Evolutionary conservation across 2,329 filamentous ascomycete genomes (phyloP).

Genomic region (Claviceps humidiphila): DNA sequence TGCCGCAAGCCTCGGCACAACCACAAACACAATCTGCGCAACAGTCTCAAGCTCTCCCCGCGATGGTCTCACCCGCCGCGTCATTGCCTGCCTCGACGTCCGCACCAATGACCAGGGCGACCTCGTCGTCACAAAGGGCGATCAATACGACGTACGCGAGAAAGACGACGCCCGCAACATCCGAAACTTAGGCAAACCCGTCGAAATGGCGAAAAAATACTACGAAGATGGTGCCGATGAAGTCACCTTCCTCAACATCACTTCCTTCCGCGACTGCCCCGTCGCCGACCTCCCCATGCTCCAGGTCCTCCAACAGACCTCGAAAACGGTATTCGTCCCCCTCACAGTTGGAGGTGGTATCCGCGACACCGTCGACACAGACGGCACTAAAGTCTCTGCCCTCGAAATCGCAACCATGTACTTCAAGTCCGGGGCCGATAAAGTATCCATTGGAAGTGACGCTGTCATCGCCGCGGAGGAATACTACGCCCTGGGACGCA

Average conservation of each 20-base stretch:
- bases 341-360: conserved; percentile 94
- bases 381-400: conserved; percentile 75
- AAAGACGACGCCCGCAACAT: conserved; percentile 56
- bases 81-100: conserved; percentile 94
- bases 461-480: conserved; percentile 87
- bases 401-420: conserved; percentile 93
- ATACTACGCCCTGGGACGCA: conserved; percentile 60
- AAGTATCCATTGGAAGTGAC: conserved; percentile 92
- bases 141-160: conserved; percentile 96
- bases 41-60: conserved; percentile 12
- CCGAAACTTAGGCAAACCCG: conserved; percentile 89
- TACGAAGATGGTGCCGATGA: conserved; percentile 96
- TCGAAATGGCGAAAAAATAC: conserved; percentile 86
- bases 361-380: conserved; percentile 78
- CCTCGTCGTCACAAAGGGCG: conserved; percentile 93
- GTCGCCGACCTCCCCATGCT: conserved; percentile 90
- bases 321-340: conserved; percentile 87
- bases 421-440: conserved; percentile 94
- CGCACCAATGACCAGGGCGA: conserved; percentile 89
- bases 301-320: conserved; percentile 75
- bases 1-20: conserved; percentile 32
- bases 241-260: conserved; percentile 96
- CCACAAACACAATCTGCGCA: background rate
- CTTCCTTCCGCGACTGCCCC: conserved; percentile 90
- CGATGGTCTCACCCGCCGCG: conserved; percentile 75